Base-by-base conservation (phyloP, 805 yeast genomes). In the Myxozyma nipponensis region DNA sequence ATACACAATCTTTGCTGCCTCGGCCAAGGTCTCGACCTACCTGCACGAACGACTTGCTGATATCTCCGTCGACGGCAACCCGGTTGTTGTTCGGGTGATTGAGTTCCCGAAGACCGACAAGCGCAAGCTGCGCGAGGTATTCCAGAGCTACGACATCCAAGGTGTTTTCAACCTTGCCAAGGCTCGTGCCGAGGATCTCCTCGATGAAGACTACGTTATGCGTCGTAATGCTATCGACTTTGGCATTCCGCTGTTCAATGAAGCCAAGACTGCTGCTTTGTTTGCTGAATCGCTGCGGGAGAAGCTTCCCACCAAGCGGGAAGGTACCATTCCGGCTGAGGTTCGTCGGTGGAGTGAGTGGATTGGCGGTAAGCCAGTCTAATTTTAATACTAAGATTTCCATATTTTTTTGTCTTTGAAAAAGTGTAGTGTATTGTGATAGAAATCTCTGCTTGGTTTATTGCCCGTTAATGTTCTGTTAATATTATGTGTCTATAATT, bases 141-240 rank as follows among this genome's bases (percentile, higher is more conserved):
- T 91, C 83, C 91, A 86, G 67, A 77, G 83, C 56, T 80, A 87
- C 70, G 82, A 90, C 63, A 82, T 93, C 67, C 77, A 82, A 57
- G 83, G 89, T 57, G 98, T 93, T 17, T 83, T 91, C 79, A 93
- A 93, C 73, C 78, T 93, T 64, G 97, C 98, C 47, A 77, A 77
- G 62, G 84, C 86, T 39, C 81, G 96, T 68, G 99, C 98, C 39
- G 95, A 86, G 63, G 73, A 78, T 58, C 76, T 87, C 58, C 70
- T 79, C 58, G 97, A 93, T 66, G 84, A 85, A 70, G 97, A 93
- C 72, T 93, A 93, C 70, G 83, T 91, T 51, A 93, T 93, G 98
- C 84, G 99, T 77, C 84, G 99, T 76, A 93, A 93, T 69, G 98
- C 99, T 42, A 95, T 93, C 72, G 99, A 93, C 70, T 93, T 93